These are phyloP conservation scores for Pilaira anomala DNA, from an alignment of 192 early-diverging fungal species.

Conservation along the genomic window DNA sequence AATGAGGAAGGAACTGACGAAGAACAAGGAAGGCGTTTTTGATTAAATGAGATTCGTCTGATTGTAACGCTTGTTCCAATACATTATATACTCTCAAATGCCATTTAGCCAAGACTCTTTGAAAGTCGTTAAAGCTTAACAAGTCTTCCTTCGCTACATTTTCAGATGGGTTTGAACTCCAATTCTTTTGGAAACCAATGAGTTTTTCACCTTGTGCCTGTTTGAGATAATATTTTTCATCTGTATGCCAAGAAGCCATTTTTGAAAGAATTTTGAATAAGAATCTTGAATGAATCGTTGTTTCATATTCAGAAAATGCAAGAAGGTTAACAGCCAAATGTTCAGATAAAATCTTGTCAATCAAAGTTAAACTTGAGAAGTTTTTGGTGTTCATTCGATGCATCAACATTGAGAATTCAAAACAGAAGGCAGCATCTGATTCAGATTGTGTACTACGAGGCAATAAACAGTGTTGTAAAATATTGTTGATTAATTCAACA, in stretches of 20 bases:
- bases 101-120: constrained; percentile 68
- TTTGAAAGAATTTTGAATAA: constrained; percentile 52
- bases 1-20: constrained; percentile 56
- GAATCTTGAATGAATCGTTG: constrained; percentile 66
- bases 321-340: constrained; percentile 50
- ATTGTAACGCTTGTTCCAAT: constrained; percentile 45
- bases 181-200: constrained; percentile 71
- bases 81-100: constrained; percentile 48
- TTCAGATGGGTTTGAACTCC: constrained; percentile 39
- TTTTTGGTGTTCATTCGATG: constrained; percentile 66
- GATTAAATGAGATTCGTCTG: constrained; percentile 67
- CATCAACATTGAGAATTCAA: constrained; percentile 69
- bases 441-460: constrained; percentile 65
- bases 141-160: constrained; percentile 41
- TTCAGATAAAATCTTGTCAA: constrained; percentile 57
- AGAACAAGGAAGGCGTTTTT: constrained; percentile 75
- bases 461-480: constrained; percentile 72
- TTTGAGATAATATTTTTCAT: constrained; percentile 45
- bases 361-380: constrained; percentile 68
- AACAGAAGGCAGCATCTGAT: constrained; percentile 71
- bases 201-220: constrained; percentile 54
- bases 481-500: constrained; percentile 36
- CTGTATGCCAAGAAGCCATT: constrained; percentile 57
- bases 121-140: constrained; percentile 58
- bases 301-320: constrained; percentile 69